Evolutionary conservation across 2,329 filamentous ascomycete genomes (phyloP).

Genomic region (Apiospora kogelbergensis): DNA sequence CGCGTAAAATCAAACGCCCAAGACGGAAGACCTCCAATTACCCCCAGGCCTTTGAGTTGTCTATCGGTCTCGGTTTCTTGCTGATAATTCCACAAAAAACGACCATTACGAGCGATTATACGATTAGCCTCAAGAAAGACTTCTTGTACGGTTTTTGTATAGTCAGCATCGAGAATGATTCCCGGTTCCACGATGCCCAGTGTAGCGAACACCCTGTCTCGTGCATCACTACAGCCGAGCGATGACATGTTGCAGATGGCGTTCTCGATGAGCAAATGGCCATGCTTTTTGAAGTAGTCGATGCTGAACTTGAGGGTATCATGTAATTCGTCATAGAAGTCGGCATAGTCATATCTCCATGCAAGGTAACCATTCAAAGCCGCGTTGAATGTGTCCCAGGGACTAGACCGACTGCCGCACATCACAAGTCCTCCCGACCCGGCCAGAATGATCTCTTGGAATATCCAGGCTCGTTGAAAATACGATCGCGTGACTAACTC

Average conservation of each 20-base stretch:
- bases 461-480: not conserved
- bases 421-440: not conserved
- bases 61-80: too few relatives aligned
- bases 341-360: not conserved
- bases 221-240: not conserved
- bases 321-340: not conserved
- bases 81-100: too few relatives aligned
- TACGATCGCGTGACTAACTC: not conserved
- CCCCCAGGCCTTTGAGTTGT: too few relatives aligned
- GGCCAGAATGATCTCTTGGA: not conserved
- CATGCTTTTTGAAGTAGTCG: not conserved
- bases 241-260: not conserved
- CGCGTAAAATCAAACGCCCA: not conserved
- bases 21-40: not conserved
- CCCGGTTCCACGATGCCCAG: not conserved
- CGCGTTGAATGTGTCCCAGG: not conserved
- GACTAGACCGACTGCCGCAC: not conserved
- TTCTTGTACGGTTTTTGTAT: not conserved
- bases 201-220: not conserved
- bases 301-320: not conserved
- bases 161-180: not conserved
- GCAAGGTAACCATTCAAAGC: not conserved
- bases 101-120: too few relatives aligned
- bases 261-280: not conserved
- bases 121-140: not conserved